Evolutionary conservation across 2,329 filamentous ascomycete genomes (phyloP), one percentile per base, ranked within the genome.

Genomic region (Sclerotinia minor): DNA sequence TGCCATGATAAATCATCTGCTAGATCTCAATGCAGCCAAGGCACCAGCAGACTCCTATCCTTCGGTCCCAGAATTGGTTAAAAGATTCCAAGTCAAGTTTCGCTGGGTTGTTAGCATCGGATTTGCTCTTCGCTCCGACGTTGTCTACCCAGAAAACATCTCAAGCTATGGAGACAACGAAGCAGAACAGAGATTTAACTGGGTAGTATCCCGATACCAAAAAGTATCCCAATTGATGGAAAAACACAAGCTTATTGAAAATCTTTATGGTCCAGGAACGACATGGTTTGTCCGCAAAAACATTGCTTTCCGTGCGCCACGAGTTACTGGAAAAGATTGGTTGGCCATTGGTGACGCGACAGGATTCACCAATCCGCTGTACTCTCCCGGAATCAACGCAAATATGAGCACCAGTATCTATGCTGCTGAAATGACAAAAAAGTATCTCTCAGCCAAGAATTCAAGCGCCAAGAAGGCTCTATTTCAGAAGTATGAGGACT

Each of bases 301-400:
- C 15, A 50, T 75, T 7, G 69, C 69, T 8, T 71, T 65, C 32
- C 57, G 60, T 5, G 72, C 71, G 17, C 75, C 74, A 2, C 65
- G 67, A 24, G 75, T 76, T 17, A 69, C 73, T 1, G 75, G 75
- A 38, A 59, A 67, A 13, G 70, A 64, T 45, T 75, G 73, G 74
- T 35, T 76, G 24, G 75, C 75, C 7, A 73, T 76, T 50, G 75
- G 75, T n/a, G 72, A 76, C 55, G 72, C 75, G 3, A 69, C 68
- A 47, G 74, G 75, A 9, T 76, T 76, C 63, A 76, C 75, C 11
- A 76, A 76, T 60, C 75, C 75, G 3, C 57, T 76, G 13, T 73
- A 69, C 50, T 76, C 75, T 2, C 74, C 75, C 8, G 74, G 75
- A 29, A 76, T 76, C 65, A 76, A 74, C 49, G 72, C 69, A 32